A percentile compares a stretch with the other conserved stretches of the same genome.
Evolutionary conservation across 202 grass and related monocot genomes (phyloP).

Genomic region (Saccharum hybrid): DNA sequence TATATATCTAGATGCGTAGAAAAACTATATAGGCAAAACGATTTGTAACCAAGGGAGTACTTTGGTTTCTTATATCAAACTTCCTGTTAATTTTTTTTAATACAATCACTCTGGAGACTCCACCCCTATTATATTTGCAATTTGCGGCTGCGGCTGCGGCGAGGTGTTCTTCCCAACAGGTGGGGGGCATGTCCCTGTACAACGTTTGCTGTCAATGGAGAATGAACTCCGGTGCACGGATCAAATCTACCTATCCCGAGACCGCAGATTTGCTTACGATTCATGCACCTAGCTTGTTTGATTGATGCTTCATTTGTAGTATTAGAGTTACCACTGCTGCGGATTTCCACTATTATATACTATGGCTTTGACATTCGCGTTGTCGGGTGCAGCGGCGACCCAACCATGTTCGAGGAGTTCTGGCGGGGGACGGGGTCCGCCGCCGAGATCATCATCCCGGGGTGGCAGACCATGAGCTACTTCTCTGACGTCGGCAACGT

Average conservation of each 20-base stretch:
- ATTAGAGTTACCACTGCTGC: background rate
- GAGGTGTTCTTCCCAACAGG: background rate
- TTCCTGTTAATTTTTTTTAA: too few species aligned
- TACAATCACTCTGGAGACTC: background rate
- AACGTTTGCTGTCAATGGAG: slow-evolving; percentile 37
- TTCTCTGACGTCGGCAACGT: slow-evolving; percentile 66
- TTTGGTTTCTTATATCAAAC: too few species aligned
- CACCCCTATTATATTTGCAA: slow-evolving; percentile 2
- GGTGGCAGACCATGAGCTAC: slow-evolving; percentile 90
- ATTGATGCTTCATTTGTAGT: background rate
- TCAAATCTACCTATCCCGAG: background rate
- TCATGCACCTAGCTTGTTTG: background rate
- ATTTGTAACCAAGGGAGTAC: too few species aligned
- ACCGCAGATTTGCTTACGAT: background rate
- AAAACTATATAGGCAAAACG: too few species aligned
- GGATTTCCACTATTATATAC: background rate
- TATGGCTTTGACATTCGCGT: slow-evolving; percentile 42
- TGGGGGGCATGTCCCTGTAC: slow-evolving; percentile 33
- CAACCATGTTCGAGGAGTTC: slow-evolving; percentile 91
- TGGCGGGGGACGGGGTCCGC: slow-evolving; percentile 61
- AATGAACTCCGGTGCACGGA: slow-evolving; percentile 42
- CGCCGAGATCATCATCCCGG: slow-evolving; percentile 63
- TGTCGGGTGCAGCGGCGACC: slow-evolving; percentile 73
- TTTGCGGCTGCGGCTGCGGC: background rate
- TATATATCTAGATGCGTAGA: too few species aligned